Base-by-base conservation (phyloP, 2,329 filamentous ascomycete genomes). In the Rachicladosporium sp. region DNA sequence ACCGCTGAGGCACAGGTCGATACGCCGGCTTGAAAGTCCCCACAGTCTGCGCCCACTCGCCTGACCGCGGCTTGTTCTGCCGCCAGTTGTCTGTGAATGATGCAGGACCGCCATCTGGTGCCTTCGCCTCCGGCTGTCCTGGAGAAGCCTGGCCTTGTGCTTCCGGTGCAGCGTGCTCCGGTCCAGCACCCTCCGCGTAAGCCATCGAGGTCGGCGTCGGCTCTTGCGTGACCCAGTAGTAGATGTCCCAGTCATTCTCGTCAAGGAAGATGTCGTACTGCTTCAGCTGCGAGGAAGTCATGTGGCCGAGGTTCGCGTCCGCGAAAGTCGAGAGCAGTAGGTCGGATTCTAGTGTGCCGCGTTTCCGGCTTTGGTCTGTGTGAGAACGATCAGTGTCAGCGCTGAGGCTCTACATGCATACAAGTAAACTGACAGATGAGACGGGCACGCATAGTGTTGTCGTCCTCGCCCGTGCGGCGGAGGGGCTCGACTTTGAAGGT, bases 231-330 rank as follows among this genome's bases (percentile, higher is more conserved):
- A 84, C 86, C 91, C 91, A 98, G 72, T 98, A 98, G 71, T 98
- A 98, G 46, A 98, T 95, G 61, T 98, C 91, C 91, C 91, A 98
- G 68, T 98, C 91, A 64, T 98, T 98, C 67, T 98, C 91, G 63
- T 98, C 91, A 41, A 98, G 78, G 69, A 98, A 93, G 21, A 73
- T 68, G 61, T 96, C 89, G 68, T 91, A 96, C 63, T 93, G 76
- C 52, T 74, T 64, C 51, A 96, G 78, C 57, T 93, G 82, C 37
- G 70, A 63, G 4, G 68, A 62, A 1, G 74, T 75, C 84, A 98
- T 93, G 45, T 66, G 67, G 33, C 71, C 68, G 13, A 98, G 78
- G 63, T 93, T 73, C 40, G 71, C 68, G 50, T 89, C 77, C 48
- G 91, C 91, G 60, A 98, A 98, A 49, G 91, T 98, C 44, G 86